Conservation (phyloP, 1,284 basidiomycete genomes). For the Ganoderma multipileum region DNA sequence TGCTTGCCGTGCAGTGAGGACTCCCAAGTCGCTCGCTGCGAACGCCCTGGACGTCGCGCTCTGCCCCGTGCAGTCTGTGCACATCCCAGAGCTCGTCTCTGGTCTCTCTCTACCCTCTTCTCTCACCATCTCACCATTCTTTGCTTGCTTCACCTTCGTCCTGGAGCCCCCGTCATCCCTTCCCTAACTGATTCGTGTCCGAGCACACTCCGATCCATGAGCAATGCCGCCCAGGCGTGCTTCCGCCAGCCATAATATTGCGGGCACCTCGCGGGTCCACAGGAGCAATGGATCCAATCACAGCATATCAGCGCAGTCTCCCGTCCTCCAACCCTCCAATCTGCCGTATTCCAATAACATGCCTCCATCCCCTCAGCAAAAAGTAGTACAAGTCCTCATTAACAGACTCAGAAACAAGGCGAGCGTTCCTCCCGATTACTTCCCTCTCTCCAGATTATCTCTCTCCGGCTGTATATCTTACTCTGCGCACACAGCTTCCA, state of each 20-base stretch:
- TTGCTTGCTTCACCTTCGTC: slow-evolving; percentile 16
- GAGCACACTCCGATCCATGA: slow-evolving; percentile 17
- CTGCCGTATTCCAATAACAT: slow-evolving; percentile 36
- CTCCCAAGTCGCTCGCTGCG: slow-evolving; percentile 17
- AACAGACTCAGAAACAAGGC: slow-evolving; percentile 77
- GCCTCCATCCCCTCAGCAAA: slow-evolving; percentile 66
- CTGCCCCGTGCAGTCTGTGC: slow-evolving; percentile 13
- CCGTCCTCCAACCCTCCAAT: slow-evolving; percentile 31
- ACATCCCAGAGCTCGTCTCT: slow-evolving; percentile 12
- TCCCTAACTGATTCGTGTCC: slow-evolving; percentile 5
- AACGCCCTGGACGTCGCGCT: slow-evolving; percentile 12
- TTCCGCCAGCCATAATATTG: slow-evolving; percentile 47
- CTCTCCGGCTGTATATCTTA: neutral
- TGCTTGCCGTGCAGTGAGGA: neutral
- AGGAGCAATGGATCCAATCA: slow-evolving; percentile 59
- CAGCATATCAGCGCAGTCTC: slow-evolving; percentile 45
- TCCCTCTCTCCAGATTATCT: neutral
- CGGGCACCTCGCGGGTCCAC: slow-evolving; percentile 47
- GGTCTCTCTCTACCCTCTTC: neutral
- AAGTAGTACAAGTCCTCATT: slow-evolving; percentile 74
- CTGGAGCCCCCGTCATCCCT: slow-evolving; percentile 5
- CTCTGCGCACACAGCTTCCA: slow-evolving; percentile 68
- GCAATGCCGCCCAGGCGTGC: slow-evolving; percentile 53
- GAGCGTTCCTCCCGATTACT: slow-evolving; percentile 17
- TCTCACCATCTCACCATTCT: neutral